Evolutionary conservation across 352 stramenopile genomes (phyloP).

Genomic region (Pythium rhizo-oryzae): DNA sequence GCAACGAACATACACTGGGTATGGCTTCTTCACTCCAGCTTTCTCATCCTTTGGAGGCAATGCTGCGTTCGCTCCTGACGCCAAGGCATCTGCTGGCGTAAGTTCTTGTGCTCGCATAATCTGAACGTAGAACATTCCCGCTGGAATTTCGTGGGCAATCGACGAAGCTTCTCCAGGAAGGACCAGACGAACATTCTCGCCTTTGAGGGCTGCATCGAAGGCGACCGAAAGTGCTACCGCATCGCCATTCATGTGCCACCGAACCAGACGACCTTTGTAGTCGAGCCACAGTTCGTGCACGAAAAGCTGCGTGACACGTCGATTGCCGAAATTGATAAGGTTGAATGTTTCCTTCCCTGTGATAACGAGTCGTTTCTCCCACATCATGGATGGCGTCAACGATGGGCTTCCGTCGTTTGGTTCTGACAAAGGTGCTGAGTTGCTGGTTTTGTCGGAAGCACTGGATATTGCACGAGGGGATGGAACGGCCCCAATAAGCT

Average conservation of each 20-base stretch:
- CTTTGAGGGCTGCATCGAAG: slow-evolving; percentile 66
- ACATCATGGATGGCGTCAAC: slow-evolving; percentile 57
- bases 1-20: slow-evolving; percentile 70
- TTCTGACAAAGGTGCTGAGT: background rate
- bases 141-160: slow-evolving; percentile 73
- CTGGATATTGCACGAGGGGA: slow-evolving; percentile 12
- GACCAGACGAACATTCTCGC: slow-evolving; percentile 80
- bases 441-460: background rate
- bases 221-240: slow-evolving; percentile 78
- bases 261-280: slow-evolving; percentile 81
- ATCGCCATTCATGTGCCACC: slow-evolving; percentile 86
- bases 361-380: slow-evolving; percentile 75
- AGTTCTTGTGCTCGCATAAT: slow-evolving; percentile 76
- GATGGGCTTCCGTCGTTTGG: slow-evolving; percentile 20
- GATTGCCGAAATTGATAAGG: slow-evolving; percentile 56
- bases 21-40: slow-evolving; percentile 43
- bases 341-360: slow-evolving; percentile 86
- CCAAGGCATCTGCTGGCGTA: slow-evolving; percentile 36
- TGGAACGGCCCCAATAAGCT: slow-evolving; percentile 17
- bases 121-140: slow-evolving; percentile 83
- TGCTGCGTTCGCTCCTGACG: background rate
- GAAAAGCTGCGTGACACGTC: slow-evolving; percentile 80
- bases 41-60: slow-evolving; percentile 22
- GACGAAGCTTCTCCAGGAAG: slow-evolving; percentile 73
- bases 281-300: slow-evolving; percentile 87